A percentile compares a stretch with the other conserved stretches of the same genome.
Conservation (phyloP, 345 rosid species). For the Iberis pinnata region DNA sequence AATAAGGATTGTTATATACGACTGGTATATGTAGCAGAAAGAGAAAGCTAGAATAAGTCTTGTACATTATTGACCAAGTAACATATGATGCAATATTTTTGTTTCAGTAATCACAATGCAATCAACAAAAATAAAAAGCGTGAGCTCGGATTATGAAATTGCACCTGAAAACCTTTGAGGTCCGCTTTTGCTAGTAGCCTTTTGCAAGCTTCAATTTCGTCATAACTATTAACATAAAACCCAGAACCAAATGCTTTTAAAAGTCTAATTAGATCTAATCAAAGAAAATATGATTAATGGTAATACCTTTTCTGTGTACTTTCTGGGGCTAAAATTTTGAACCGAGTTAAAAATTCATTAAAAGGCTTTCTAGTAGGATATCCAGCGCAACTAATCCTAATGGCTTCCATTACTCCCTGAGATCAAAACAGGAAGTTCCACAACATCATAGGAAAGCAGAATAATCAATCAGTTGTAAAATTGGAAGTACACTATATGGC, state of each 20-base stretch:
- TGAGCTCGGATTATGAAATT: slow-evolving; percentile 1
- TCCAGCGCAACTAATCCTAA: slow-evolving; percentile 97
- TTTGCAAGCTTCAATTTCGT: slow-evolving; percentile 76
- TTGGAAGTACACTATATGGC: background rate
- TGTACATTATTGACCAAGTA: slow-evolving; percentile 4
- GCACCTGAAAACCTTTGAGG: slow-evolving; percentile 83
- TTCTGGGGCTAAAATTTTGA: slow-evolving; percentile 65
- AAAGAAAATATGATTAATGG: slow-evolving; percentile 13
- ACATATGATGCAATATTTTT: too few species aligned
- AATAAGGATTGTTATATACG: background rate
- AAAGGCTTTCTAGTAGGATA: slow-evolving; percentile 86
- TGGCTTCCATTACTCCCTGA: slow-evolving; percentile 99
- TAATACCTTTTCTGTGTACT: slow-evolving; percentile 51
- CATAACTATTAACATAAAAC: slow-evolving; percentile 37
- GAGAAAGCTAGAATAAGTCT: background rate
- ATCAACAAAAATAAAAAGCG: background rate
- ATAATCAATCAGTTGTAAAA: slow-evolving; percentile 7
- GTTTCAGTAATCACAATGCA: slow-evolving; percentile 7
- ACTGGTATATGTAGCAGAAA: slow-evolving; percentile 2
- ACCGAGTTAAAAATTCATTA: slow-evolving; percentile 63
- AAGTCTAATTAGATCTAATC: slow-evolving; percentile 10
- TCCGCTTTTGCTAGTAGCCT: slow-evolving; percentile 69
- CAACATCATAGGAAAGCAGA: slow-evolving; percentile 1
- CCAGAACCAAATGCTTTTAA: slow-evolving; percentile 2
- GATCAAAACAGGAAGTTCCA: slow-evolving; percentile 19